Conservation (phyloP, 2,329 filamentous ascomycete species). For the Aspergillus versicolor region DNA sequence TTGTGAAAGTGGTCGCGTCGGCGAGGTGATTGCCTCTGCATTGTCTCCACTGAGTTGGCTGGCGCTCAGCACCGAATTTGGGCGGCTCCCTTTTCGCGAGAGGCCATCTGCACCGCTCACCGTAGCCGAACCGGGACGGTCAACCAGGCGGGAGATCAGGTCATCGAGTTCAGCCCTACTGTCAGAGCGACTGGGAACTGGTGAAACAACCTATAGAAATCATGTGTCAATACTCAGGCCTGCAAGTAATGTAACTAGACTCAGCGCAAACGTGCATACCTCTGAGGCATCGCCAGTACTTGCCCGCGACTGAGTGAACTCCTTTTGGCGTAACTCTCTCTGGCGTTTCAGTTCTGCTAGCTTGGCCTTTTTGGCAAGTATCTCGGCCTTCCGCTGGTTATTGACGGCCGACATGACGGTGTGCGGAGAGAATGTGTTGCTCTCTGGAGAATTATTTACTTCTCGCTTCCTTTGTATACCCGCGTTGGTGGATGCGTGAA, state of each 20-base stretch:
- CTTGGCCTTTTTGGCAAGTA: slow-evolving; percentile 93
- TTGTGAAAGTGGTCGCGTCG: slow-evolving; percentile 41
- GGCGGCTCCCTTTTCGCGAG: slow-evolving; percentile 64
- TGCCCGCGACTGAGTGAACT: slow-evolving; percentile 68
- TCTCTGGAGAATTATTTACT: slow-evolving; percentile 26
- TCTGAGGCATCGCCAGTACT: slow-evolving; percentile 69
- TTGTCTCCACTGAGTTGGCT: slow-evolving; percentile 76
- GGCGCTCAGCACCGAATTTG: slow-evolving; percentile 81
- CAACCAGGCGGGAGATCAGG: slow-evolving; percentile 80
- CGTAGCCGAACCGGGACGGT: slow-evolving; percentile 70
- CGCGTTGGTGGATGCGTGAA: neutral
- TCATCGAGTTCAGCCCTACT: slow-evolving; percentile 72
- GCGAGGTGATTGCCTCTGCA: slow-evolving; percentile 38
- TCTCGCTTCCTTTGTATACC: neutral
- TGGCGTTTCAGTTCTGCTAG: slow-evolving; percentile 94
- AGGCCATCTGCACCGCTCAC: slow-evolving; percentile 50
- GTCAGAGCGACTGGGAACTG: slow-evolving; percentile 67
- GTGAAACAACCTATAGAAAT: slow-evolving; percentile 60
- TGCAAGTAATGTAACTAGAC: neutral
- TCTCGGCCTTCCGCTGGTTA: slow-evolving; percentile 88
- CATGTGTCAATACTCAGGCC: slow-evolving; percentile 13
- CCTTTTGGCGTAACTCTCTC: slow-evolving; percentile 76
- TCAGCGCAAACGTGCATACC: slow-evolving; percentile 48
- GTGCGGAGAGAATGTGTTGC: slow-evolving; percentile 8
- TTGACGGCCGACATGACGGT: slow-evolving; percentile 33